phyloP scores from a whole-genome alignment of 148 eudicot genomes.

The Nepenthes gracilis region DNA sequence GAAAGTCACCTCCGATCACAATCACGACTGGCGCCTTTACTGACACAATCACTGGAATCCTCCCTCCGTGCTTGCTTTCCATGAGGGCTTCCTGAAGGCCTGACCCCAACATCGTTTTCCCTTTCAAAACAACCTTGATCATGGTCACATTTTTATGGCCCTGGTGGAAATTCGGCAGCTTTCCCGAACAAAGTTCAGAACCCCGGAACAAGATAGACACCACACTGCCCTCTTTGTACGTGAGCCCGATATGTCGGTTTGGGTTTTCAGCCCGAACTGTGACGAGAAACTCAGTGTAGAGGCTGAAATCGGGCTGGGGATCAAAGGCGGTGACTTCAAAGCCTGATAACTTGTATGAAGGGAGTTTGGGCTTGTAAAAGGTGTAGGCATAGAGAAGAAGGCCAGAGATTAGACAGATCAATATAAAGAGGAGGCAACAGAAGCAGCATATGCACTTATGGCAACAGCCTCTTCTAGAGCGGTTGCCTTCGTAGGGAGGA shows the following conservation, averaged over 20 bases:
- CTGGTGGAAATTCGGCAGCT: slow-evolving; percentile 35
- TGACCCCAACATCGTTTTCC: slow-evolving; percentile 27
- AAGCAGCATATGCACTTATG: slow-evolving; percentile 35
- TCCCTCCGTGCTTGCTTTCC: slow-evolving; percentile 4
- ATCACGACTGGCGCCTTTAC: background rate
- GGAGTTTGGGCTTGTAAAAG: slow-evolving; percentile 37
- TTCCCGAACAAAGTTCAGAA: slow-evolving; percentile 29
- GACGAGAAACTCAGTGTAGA: slow-evolving; percentile 19
- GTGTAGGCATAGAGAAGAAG: slow-evolving; percentile 15
- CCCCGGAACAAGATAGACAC: slow-evolving; percentile 21
- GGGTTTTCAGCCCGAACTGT: slow-evolving; percentile 44
- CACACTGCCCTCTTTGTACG: slow-evolving; percentile 23
- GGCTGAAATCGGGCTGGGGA: slow-evolving; percentile 20
- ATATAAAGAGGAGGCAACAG: slow-evolving; percentile 31
- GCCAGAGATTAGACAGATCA: slow-evolving; percentile 11
- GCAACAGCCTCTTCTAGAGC: slow-evolving; percentile 19
- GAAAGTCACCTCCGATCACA: background rate
- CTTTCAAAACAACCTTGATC: slow-evolving; percentile 25
- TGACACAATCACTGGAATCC: background rate
- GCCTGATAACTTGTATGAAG: slow-evolving; percentile 27
- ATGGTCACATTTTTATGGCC: slow-evolving; percentile 26
- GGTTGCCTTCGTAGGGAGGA: slow-evolving; percentile 17
- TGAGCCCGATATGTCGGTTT: slow-evolving; percentile 22
- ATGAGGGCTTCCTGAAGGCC: slow-evolving; percentile 23
- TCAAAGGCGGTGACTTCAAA: slow-evolving; percentile 26